Evolutionary conservation across 2,329 filamentous ascomycete species (phyloP), one percentile per base, ranked within the genome.

Genomic region (Alternaria gaisen): DNA sequence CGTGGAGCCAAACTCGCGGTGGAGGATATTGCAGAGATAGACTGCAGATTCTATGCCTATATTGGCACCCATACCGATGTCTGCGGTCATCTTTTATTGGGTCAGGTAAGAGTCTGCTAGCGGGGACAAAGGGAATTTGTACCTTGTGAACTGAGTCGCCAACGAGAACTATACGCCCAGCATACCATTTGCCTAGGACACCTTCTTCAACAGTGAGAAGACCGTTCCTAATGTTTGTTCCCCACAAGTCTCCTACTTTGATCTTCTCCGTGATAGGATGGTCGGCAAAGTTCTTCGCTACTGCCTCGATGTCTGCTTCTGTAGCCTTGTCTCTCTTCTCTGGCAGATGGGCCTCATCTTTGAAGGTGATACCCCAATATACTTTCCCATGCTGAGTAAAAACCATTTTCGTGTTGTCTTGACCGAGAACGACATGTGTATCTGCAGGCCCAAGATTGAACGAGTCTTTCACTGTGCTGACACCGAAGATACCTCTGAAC

Each of bases 131-230:
- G 44, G 4, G 30, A 12, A 7, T 14, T 3, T 20, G 22, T 56
- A 65, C 79, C 74, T 83, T 83, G 61, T 83, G 80, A 7, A 75
- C 79, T 1, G 80, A 72, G 62, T 83, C 81, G 0, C 81, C 81
- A 6, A 83, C 73, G 1, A 75, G 68, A 2, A 82, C 71, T 3
- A 80, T 75, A 10, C 81, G 68, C 11, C 75, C 71, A 42, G 74
- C 80, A 51, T 79, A 73, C 77, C 81, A 83, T 36, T 74, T 71
- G 11, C 75, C 61, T n/a, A 80, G 74, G 1, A 80, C 72, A 36
- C 77, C 77, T 60, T 82, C 32, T 46, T 80, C 73, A 14, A 80
- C 43, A 51, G 67, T 63, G 5, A 77, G 65, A 22, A 76, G 64
- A 36, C 24, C 71, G 56, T 5, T 55, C 54, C 41, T 73, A 55